Conservation (phyloP, 179 eudicot species). For the Amaranthus tricolor region DNA sequence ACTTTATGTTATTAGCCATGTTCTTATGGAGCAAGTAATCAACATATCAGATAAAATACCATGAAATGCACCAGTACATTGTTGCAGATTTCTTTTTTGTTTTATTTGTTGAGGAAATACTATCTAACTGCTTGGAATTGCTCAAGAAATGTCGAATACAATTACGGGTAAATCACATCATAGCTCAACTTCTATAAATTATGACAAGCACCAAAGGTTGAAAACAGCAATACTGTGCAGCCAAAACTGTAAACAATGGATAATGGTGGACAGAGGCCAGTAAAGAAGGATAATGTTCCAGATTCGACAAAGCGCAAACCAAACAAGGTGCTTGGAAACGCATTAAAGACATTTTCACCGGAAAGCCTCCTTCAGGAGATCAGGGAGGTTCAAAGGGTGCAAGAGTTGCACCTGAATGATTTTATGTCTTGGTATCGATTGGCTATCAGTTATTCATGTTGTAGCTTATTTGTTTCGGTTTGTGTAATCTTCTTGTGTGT, state of each 20-base stretch:
- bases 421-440: background rate
- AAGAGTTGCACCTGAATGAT: conserved; percentile 15
- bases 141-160: background rate
- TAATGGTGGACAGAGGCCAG: background rate
- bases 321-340: conserved; percentile 3
- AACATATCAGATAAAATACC: too few species aligned
- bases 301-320: conserved; percentile 6
- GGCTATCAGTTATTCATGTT: background rate
- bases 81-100: too few species aligned
- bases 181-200: background rate
- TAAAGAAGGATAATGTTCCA: conserved; percentile 17
- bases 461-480: too few species aligned
- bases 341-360: conserved; percentile 13
- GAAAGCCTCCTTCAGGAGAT: conserved; percentile 14
- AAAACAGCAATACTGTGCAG: background rate
- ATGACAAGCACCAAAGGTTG: background rate
- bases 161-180: background rate
- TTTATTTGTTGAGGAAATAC: too few species aligned
- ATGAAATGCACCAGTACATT: too few species aligned
- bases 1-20: too few species aligned
- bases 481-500: too few species aligned
- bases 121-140: background rate
- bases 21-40: too few species aligned
- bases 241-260: background rate
- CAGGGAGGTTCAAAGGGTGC: conserved; percentile 6